phyloP scores from a whole-genome alignment of 345 rosid genomes.

The Alliaria petiolata region DNA sequence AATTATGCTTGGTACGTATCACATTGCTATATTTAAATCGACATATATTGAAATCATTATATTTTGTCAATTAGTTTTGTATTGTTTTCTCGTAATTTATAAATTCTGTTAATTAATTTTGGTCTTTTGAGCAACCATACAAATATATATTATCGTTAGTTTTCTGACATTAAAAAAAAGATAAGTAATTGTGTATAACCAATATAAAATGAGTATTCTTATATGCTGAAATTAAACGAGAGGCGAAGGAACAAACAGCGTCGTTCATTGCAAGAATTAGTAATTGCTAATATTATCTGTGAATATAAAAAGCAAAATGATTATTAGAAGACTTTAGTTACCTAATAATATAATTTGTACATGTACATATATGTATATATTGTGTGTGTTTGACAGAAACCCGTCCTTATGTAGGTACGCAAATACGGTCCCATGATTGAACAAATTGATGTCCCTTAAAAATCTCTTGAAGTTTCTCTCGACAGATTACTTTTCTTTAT shows the following conservation, averaged over 20 bases:
- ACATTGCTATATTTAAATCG: too few relatives aligned
- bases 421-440: conserved; percentile 28
- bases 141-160: not conserved
- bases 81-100: not conserved
- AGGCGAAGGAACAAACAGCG: conserved; percentile 11
- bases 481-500: not conserved
- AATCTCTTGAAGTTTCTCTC: conserved; percentile 10
- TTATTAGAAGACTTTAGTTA: not conserved
- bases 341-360: not conserved
- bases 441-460: not conserved
- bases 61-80: not conserved
- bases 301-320: not conserved
- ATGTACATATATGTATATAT: not conserved
- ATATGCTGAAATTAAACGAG: conserved; percentile 3
- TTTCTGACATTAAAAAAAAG: too few relatives aligned
- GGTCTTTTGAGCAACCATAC: not conserved
- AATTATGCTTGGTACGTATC: not conserved
- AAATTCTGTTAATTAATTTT: not conserved
- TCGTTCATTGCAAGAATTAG: not conserved
- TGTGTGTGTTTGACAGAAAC: conserved; percentile 21
- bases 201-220: too few relatives aligned
- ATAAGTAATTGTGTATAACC: too few relatives aligned
- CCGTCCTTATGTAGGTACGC: conserved; percentile 19
- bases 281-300: not conserved
- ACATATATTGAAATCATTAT: not conserved